Conservation (phyloP, 2,329 filamentous ascomycete species). For the Penicillium corylophilum region DNA sequence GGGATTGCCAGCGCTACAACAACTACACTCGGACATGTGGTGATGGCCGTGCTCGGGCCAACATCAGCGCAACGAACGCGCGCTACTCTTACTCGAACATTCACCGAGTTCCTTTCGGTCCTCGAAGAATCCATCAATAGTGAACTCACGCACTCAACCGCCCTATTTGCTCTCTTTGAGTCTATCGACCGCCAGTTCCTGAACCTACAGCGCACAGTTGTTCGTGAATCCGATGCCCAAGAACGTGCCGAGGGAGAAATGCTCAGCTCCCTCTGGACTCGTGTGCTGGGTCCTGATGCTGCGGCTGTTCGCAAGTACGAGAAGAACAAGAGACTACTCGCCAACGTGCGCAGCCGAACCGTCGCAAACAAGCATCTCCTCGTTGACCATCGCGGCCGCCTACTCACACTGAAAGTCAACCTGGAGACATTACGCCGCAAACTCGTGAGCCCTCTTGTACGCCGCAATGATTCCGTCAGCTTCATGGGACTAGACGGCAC, state of each 20-base stretch:
- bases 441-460: conserved; percentile 78
- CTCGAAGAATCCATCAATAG: conserved; percentile 86
- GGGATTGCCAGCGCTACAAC: conserved; percentile 55
- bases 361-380: conserved; percentile 84
- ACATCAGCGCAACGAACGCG: conserved; percentile 79
- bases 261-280: conserved; percentile 80
- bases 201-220: conserved; percentile 80
- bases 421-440: conserved; percentile 81
- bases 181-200: conserved; percentile 86
- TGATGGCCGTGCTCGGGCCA: conserved; percentile 74
- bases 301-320: conserved; percentile 83
- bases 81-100: conserved; percentile 78
- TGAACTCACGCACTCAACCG: conserved; percentile 76
- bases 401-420: conserved; percentile 80
- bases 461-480: conserved; percentile 58
- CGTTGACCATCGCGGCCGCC: conserved; percentile 79
- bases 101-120: conserved; percentile 80
- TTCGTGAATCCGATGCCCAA: conserved; percentile 77
- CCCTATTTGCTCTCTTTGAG: conserved; percentile 86
- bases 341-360: conserved; percentile 76
- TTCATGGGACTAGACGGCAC: conserved; percentile 33
- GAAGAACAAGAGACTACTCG: conserved; percentile 78
- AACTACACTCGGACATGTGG: conserved; percentile 60
- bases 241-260: conserved; percentile 78
- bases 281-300: conserved; percentile 74